Conservation (phyloP, 164 flowering plant genomes). For the Tetracentron sinense region DNA sequence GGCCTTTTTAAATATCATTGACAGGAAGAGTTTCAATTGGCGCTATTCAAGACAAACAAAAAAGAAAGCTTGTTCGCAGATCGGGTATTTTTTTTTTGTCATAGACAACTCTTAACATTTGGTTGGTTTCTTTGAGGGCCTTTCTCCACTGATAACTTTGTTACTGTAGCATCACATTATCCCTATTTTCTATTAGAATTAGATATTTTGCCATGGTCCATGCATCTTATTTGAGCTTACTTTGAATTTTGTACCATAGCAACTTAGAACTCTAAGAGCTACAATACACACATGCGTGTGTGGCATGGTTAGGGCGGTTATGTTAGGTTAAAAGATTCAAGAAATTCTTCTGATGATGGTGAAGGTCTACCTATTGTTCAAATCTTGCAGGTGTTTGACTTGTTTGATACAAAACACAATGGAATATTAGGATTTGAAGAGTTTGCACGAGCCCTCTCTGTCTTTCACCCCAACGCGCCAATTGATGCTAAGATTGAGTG, state of each 20-base stretch:
- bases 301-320: too few species aligned
- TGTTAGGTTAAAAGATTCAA: not conserved
- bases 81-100: conserved; percentile 40
- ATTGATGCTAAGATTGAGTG: conserved; percentile 80
- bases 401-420: conserved; percentile 80
- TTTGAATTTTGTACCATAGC: not conserved
- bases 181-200: too few species aligned
- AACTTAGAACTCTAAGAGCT: not conserved
- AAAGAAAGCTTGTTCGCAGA: conserved; percentile 87
- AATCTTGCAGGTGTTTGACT: conserved; percentile 62
- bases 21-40: conserved; percentile 86
- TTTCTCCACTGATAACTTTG: not conserved
- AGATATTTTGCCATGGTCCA: too few species aligned
- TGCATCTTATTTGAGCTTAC: not conserved
- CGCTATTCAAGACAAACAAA: conserved; percentile 80
- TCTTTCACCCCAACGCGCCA: conserved; percentile 80
- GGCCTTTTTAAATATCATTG: not conserved
- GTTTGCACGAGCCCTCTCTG: conserved; percentile 80
- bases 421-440: conserved; percentile 79
- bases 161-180: not conserved
- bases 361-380: not conserved
- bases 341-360: not conserved
- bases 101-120: not conserved
- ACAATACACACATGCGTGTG: too few species aligned
- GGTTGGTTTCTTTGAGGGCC: not conserved